Evolutionary conservation across 139 green algal genomes (phyloP), one percentile per base, ranked within the genome.

Genomic region (Ettlia oleoabundans): DNA sequence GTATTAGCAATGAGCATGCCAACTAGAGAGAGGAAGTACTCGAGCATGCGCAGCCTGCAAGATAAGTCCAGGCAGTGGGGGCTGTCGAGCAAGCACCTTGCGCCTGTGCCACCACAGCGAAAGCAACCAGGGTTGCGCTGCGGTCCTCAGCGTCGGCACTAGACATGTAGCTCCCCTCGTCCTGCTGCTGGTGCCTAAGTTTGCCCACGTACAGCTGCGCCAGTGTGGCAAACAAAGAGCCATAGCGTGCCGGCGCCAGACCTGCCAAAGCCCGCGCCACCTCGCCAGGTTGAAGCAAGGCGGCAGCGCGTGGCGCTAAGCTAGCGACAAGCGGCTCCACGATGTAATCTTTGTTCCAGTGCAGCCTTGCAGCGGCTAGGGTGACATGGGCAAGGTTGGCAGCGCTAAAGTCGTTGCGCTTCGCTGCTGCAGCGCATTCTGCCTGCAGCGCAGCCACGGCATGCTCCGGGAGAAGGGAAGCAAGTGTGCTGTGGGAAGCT

Each of bases 341-440:
- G 9, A 85, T 40, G 7, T 28, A 19, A 21, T 5, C 3, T 0
- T 77, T 51, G 5, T 41, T 42, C 80, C 80, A 85, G 30, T 37
- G 19, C 69, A 85, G 64, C 21, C 33, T 52, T 1, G 74, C 80
- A 1, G 74, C 80, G 21, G 47, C 80, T 1, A 24, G n/a, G 18
- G 30, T 30, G 37, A 82, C 19, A 30, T 71, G 24, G 4, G 69
- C 51, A 47, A 85, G 37, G 19, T 58, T 47, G n/a, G 24, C 33
- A 0, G 78, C 10, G 0, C 7, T 4, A 7, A 84, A 18, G 4
- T n/a, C 42, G 21, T 52, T 13, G 28, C 41, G 41, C 0, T 64
- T 41, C 1, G 42, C 53, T 6, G 69, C 73, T 26, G 73, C 53
- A 4, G 53, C 58, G 73, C 52, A 78, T 0, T 42, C 53, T 4